phyloP scores from a whole-genome alignment of 345 rosid genomes.

The Lepidium didymum region DNA sequence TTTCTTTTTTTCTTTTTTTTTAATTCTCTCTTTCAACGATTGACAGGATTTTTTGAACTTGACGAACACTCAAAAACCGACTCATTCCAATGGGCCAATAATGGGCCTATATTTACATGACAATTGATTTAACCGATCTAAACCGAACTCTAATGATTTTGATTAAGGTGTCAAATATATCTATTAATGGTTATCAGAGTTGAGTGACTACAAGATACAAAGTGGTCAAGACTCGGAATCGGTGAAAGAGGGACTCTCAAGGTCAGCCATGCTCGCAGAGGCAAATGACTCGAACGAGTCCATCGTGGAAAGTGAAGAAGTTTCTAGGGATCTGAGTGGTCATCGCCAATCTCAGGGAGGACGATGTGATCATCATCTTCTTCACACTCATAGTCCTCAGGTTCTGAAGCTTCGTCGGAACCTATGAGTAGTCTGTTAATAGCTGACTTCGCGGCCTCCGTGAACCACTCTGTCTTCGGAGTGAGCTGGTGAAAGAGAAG shows the following conservation, averaged over 20 bases:
- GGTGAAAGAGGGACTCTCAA: conserved; percentile 62
- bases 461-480: conserved; percentile 87
- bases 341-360: conserved; percentile 29
- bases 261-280: conserved; percentile 94
- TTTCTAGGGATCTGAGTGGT: conserved; percentile 47
- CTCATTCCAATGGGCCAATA: not conserved
- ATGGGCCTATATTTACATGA: not conserved
- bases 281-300: conserved; percentile 80
- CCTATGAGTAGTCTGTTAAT: conserved; percentile 72
- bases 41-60: not conserved
- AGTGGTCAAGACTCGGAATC: conserved; percentile 54
- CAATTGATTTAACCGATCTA: not conserved
- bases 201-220: not conserved
- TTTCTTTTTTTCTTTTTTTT: not conserved
- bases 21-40: not conserved
- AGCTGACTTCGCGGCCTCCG: conserved; percentile 82
- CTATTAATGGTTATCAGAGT: too few relatives aligned
- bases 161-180: not conserved
- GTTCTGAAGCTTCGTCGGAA: conserved; percentile 55
- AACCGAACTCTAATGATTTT: not conserved
- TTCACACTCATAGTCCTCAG: conserved; percentile 32
- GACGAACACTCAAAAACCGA: conserved; percentile 16
- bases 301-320: conserved; percentile 59
- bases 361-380: conserved; percentile 47
- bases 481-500: conserved; percentile 36